These are phyloP conservation scores for Lodderomyces jiufengensis DNA, from an alignment of 1,139 yeast genomes.

Conservation along the genomic window DNA sequence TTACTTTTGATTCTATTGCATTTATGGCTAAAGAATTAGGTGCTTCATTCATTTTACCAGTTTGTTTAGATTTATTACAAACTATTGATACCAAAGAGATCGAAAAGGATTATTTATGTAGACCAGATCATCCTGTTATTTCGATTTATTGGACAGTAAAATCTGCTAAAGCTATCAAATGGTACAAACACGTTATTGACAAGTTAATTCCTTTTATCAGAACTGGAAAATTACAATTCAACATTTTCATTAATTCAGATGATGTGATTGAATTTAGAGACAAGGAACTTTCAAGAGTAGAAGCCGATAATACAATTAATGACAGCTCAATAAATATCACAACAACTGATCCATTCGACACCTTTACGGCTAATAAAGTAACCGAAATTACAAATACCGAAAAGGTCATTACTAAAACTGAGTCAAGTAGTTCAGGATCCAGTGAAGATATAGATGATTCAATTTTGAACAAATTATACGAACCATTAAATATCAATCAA, in stretches of 20 bases:
- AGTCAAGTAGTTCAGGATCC: not conserved
- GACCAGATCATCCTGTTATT: constrained; percentile 29
- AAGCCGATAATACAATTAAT: not conserved
- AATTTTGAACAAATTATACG: not conserved
- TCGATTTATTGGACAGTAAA: constrained; percentile 36
- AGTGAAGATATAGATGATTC: not conserved
- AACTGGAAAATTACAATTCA: constrained; percentile 21
- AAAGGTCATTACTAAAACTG: not conserved
- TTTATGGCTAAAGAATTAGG: constrained; percentile 48
- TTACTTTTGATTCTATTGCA: constrained; percentile 37
- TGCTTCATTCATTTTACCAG: constrained; percentile 44
- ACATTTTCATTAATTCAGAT: constrained; percentile 14
- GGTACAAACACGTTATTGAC: constrained; percentile 37
- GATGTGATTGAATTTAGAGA: constrained; percentile 2
- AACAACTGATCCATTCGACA: not conserved
- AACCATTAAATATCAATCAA: constrained; percentile 5
- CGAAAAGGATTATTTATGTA: constrained; percentile 27
- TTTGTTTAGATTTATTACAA: constrained; percentile 37
- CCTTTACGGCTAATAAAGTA: not conserved
- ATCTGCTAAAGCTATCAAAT: constrained; percentile 22
- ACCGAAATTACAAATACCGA: not conserved
- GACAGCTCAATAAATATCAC: not conserved
- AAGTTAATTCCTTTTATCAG: constrained; percentile 24
- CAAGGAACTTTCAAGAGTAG: not conserved
- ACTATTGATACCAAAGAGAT: constrained; percentile 23